Evolutionary conservation across 148 eudicot species (phyloP), one percentile per base, ranked within the genome.

Genomic region (Suaeda aralocaspica): DNA sequence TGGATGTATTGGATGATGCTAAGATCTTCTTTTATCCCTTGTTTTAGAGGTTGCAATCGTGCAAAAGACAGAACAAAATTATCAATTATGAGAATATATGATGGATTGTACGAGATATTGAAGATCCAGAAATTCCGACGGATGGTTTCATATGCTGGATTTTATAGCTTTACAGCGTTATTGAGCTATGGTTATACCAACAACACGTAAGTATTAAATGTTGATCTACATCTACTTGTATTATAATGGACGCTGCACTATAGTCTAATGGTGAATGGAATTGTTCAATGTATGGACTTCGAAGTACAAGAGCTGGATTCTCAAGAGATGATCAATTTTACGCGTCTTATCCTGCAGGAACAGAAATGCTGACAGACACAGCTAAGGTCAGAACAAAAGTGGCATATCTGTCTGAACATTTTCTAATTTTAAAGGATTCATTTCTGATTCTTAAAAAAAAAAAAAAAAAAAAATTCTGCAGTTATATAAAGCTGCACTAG

Each of bases 301-400:
- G 26, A 72, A 92, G 96, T 72, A 92, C 89, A 41, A 80, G 96
- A 84, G 98, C 94, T 31, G 96, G 96, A 67, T 86, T 77, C 71
- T 92, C 98, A 1, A 85, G 96, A 73, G 98, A 83, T 75, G 98
- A 92, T 76, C 98, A 92, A 76, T 86, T 81, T 71, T 92, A 92
- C 76, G 96, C 96, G 50, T 87, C 98, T 61, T 90, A 88, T 74
- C 92, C 98, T 14, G 94, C 96, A 60, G 98, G 98, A 66, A 88
- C 94, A 26, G 98, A 92, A 81, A 88, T 92, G 62, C 79, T 92
- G 59, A 88, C 94, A 48, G 98, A 92, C 82, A 80, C 92, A 26
- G 75, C 87, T 19, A 90, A 90, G 92, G 96, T 92, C 42, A 72
- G 14, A 36, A 19, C 24, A 21, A 18, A 13, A 33, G 6, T 39